Conservation (phyloP, 1,284 basidiomycete genomes). For the Blastosporella zonata region DNA sequence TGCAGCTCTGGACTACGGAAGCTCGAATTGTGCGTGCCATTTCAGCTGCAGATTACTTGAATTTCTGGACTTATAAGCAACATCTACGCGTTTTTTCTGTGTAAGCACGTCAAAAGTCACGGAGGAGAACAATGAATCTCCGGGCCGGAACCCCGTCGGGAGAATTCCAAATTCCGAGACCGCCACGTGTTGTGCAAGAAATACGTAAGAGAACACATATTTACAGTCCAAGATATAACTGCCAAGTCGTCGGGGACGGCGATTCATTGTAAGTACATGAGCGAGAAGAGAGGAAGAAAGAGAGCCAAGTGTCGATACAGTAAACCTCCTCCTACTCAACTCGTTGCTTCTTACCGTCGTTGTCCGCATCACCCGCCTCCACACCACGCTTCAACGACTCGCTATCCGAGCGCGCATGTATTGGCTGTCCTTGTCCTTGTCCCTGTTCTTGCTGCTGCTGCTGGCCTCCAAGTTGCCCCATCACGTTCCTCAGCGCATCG, state of each 20-base stretch:
- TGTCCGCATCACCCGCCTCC: constrained; percentile 15
- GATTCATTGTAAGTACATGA: constrained; percentile 1
- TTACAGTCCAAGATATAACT: constrained; percentile 14
- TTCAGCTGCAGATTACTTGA: too few species aligned
- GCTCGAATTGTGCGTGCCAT: constrained; percentile 16
- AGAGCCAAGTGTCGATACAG: background rate
- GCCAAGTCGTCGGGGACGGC: background rate
- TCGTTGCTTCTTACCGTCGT: constrained; percentile 37
- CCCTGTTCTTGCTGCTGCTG: background rate
- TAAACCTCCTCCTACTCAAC: constrained; percentile 27
- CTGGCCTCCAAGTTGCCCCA: constrained; percentile 15
- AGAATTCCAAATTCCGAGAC: background rate
- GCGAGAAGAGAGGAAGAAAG: constrained; percentile 1
- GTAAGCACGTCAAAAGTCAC: too few species aligned
- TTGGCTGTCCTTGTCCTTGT: constrained; percentile 12
- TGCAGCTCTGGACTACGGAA: constrained; percentile 57
- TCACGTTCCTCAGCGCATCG: constrained; percentile 28
- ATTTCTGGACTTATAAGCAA: background rate
- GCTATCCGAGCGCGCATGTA: constrained; percentile 22
- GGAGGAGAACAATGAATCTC: background rate
- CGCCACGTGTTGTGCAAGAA: background rate
- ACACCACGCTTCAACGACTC: constrained; percentile 21
- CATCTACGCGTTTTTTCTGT: too few species aligned
- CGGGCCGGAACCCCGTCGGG: background rate
- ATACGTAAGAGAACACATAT: constrained; percentile 1